Evolutionary conservation across 139 green algal genomes (phyloP), one percentile per base, ranked within the genome.

Genomic region (Chara braunii): DNA sequence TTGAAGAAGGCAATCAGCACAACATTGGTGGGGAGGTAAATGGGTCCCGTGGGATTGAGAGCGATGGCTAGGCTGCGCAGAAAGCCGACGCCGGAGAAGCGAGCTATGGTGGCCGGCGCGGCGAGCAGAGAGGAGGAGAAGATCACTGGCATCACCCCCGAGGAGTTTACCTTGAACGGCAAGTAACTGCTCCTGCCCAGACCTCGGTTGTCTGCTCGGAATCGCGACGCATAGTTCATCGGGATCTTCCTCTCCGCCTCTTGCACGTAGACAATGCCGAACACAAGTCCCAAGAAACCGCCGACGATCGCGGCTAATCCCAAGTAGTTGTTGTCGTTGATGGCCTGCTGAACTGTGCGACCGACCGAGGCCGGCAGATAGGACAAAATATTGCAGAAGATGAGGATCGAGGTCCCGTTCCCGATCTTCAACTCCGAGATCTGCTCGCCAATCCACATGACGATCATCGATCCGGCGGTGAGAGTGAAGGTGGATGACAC

Each of bases 131-230:
- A 94, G 5, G 90, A 94, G 6, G 90, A 81, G 70, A 99, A 99
- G 75, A 99, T 99, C 75, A 99, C 87, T 0, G 93, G 93, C 92
- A 99, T 97, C 9, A 97, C 93, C 40, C 93, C 93, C 6, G 88
- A 87, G 3, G 83, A 83, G 64, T 94, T 94, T n/a, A 91, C 88
- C 82, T 98, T 98, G 85, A 99, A 96, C 26, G 93, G 93, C 71
- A 99, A 83, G 83, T 97, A 99, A 8, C 81, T 85, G 69, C 89
- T 84, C 14, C 79, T 72, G 11, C 78, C 68, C 7, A 97, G 79
- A 43, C 84, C 83, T 2, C 78, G 80, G 26, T 79, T 56, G 70
- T 33, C 40, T n/a, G n/a, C n/a, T 11, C 63, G 57, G 55, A 78
- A 79, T 8, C 72, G 50, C 51, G 43, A 45, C 30, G 85, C 86